Evolutionary conservation across 371 early-diverging fungal species (phyloP).

Genomic region (Mucor ambiguus): DNA sequence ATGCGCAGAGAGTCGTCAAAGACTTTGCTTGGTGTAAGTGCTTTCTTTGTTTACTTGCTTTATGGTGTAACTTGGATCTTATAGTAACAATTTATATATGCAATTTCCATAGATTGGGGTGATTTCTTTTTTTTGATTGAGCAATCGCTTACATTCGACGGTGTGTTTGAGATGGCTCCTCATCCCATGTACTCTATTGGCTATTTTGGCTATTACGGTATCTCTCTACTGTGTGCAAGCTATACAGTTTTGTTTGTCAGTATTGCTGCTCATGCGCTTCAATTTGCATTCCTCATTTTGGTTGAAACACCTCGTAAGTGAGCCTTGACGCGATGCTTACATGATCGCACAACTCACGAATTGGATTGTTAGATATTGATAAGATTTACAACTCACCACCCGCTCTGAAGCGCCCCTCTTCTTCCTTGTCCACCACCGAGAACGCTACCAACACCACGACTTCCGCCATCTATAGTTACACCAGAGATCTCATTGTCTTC

Average conservation of each 20-base stretch:
- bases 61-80: neutral
- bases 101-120: conserved; percentile 82
- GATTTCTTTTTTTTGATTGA: conserved; percentile 96
- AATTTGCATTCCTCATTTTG: conserved; percentile 84
- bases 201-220: conserved; percentile 94
- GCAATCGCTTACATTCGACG: conserved; percentile 87
- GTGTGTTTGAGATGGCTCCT: conserved; percentile 95
- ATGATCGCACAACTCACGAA: neutral
- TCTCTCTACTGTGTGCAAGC: conserved; percentile 81
- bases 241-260: conserved; percentile 90
- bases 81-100: conserved; percentile 10
- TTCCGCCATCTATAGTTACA: conserved; percentile 25
- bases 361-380: conserved; percentile 68
- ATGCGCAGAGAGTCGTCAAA: conserved; percentile 95
- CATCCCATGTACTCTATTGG: conserved; percentile 99
- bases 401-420: conserved; percentile 12
- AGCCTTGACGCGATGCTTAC: neutral
- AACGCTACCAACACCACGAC: neutral
- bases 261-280: conserved; percentile 86
- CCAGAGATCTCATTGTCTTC: conserved; percentile 86
- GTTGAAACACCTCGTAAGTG: conserved; percentile 93
- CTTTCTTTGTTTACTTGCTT: neutral
- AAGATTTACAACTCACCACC: conserved; percentile 85
- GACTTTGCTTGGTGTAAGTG: conserved; percentile 97
- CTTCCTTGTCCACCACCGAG: neutral